phyloP scores from a whole-genome alignment of 805 yeast genomes.

The Metschnikowia drakensbergensis region DNA sequence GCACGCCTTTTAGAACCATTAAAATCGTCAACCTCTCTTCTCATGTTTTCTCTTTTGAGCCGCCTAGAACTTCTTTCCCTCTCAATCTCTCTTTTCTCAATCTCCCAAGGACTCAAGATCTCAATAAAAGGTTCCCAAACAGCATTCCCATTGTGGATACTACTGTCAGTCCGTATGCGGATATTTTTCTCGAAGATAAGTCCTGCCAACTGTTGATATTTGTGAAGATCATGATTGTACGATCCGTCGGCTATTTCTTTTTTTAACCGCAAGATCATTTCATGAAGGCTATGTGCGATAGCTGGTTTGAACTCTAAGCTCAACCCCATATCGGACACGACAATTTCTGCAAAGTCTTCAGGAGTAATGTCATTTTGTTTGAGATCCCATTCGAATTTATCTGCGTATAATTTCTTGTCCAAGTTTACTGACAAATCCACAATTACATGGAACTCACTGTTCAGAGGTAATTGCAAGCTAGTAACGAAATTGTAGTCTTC shows the following conservation, averaged over 20 bases:
- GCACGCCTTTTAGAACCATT: conserved; percentile 34
- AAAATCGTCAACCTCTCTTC: conserved; percentile 50
- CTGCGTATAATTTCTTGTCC: conserved; percentile 81
- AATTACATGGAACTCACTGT: conserved; percentile 64
- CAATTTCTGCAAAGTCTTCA: conserved; percentile 74
- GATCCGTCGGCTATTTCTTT: conserved; percentile 71
- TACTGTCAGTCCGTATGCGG: conserved; percentile 48
- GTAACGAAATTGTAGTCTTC: conserved; percentile 68
- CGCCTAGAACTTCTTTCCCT: conserved; percentile 89
- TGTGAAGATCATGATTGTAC: conserved; percentile 40
- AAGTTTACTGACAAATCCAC: conserved; percentile 78
- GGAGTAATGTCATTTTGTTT: conserved; percentile 56
- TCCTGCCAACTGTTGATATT: conserved; percentile 41
- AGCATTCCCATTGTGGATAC: conserved; percentile 74
- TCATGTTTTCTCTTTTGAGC: conserved; percentile 84
- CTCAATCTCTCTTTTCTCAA: conserved; percentile 92
- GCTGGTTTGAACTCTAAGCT: conserved; percentile 85
- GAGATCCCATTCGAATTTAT: conserved; percentile 93
- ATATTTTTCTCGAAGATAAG: conserved; percentile 42
- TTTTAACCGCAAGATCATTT: conserved; percentile 68
- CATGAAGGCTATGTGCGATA: conserved; percentile 82
- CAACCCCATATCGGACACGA: conserved; percentile 82
- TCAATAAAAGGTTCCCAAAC: conserved; percentile 89
- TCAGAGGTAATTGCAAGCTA: conserved; percentile 57
- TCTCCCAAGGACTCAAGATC: conserved; percentile 83